Percentiles rank a stretch among this genome's conserved stretches.
These are phyloP conservation scores for Wilcoxina mikolae DNA, from an alignment of 495 filamentous ascomycete genomes.

Conservation along the genomic window DNA sequence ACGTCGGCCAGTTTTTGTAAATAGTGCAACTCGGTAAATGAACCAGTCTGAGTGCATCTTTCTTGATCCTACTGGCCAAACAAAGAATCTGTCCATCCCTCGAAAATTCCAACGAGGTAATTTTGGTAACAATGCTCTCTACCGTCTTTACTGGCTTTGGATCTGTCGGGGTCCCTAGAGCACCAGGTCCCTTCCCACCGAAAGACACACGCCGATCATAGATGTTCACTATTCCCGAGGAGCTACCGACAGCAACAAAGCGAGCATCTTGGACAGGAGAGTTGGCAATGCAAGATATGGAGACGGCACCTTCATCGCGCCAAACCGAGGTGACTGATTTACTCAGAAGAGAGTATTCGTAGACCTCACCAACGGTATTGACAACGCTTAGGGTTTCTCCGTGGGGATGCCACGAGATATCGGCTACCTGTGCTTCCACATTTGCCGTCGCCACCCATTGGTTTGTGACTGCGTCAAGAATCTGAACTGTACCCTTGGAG, in stretches of 20 bases:
- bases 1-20: conserved; percentile 92
- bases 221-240: conserved; percentile 75
- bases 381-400: conserved; percentile 57
- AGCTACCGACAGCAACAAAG: conserved; percentile 76
- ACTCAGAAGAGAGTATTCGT: conserved; percentile 63
- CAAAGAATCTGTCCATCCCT: conserved; percentile 78
- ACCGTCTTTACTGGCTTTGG: conserved; percentile 57
- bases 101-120: conserved; percentile 60
- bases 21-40: conserved; percentile 86
- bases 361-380: conserved; percentile 77
- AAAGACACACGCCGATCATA: conserved; percentile 57
- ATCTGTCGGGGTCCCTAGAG: conserved; percentile 41
- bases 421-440: conserved; percentile 66
- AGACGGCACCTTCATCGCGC: conserved; percentile 80
- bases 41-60: conserved; percentile 72
- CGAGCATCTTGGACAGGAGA: conserved; percentile 53
- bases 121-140: conserved; percentile 74
- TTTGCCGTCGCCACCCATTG: conserved; percentile 82
- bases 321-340: conserved; percentile 60
- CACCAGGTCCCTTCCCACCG: conserved; percentile 32
- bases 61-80: conserved; percentile 71
- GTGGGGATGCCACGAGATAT: conserved; percentile 80
- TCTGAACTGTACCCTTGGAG: conserved; percentile 69
- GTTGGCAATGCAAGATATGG: conserved; percentile 59
- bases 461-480: conserved; percentile 61